These are phyloP conservation scores for Tricholoma hemisulphureum DNA, from an alignment of 768 basidiomycete genomes.

Conservation along the genomic window DNA sequence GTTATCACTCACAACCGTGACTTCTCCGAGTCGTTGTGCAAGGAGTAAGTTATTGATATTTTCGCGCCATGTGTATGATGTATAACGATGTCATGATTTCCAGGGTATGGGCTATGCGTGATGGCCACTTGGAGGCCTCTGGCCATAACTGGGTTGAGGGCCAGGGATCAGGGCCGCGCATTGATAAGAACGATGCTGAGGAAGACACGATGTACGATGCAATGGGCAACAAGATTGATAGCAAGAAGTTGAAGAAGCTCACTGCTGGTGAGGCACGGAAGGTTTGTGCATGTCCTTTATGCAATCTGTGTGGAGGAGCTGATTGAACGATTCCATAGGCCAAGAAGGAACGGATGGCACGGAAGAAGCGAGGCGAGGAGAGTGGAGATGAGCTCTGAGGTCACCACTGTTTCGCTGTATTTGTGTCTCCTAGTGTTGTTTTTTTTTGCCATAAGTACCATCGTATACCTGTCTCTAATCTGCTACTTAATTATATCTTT, in stretches of 20 bases:
- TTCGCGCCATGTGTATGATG: background rate
- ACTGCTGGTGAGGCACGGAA: constrained; percentile 83
- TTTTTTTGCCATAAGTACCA: constrained; percentile 1
- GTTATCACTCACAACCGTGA: constrained; percentile 98
- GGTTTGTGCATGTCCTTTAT: constrained; percentile 29
- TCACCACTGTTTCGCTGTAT: constrained; percentile 5
- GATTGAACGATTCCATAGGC: constrained; percentile 27
- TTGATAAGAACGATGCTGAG: constrained; percentile 90
- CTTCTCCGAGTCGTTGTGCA: constrained; percentile 98
- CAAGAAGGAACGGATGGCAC: constrained; percentile 96
- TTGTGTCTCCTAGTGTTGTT: background rate
- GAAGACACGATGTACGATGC: constrained; percentile 94
- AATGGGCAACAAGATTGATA: constrained; percentile 95
- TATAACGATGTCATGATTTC: background rate
- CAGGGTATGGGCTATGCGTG: constrained; percentile 97
- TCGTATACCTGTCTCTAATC: background rate
- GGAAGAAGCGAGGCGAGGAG: constrained; percentile 86
- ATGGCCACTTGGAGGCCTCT: constrained; percentile 93
- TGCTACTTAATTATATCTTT: background rate
- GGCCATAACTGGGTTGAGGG: constrained; percentile 99
- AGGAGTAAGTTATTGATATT: constrained; percentile 47
- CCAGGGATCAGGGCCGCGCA: constrained; percentile 90
- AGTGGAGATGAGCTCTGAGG: constrained; percentile 63
- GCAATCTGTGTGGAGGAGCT: background rate
- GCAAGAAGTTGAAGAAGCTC: constrained; percentile 84